phyloP scores from a whole-genome alignment of 257 asterid species.

The Jaltomata sinuosa region DNA sequence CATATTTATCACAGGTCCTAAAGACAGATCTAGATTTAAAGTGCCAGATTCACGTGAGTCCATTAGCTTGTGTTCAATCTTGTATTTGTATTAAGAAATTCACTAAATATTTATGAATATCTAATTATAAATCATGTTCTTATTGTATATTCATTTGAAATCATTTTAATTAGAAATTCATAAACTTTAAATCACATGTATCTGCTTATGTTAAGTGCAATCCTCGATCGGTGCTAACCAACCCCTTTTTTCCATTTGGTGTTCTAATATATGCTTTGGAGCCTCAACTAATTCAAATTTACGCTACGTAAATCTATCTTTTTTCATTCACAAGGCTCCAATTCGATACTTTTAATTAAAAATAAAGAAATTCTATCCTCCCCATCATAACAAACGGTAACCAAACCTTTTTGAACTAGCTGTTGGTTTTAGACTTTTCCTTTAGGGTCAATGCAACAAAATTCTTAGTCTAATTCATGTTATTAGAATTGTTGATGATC shows the following conservation, averaged over 20 bases:
- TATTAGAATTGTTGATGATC: neutral
- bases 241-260: neutral
- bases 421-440: neutral
- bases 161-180: no score
- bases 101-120: no score
- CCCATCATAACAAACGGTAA: no score
- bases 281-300: neutral
- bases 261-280: neutral
- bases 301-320: neutral
- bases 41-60: neutral
- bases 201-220: no score
- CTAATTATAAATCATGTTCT: neutral
- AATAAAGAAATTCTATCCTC: accelerated
- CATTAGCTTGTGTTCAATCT: neutral
- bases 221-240: no score
- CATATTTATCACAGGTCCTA: no score
- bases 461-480: neutral
- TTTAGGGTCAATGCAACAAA: neutral
- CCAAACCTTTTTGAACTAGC: neutral
- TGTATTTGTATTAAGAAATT: no score
- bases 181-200: no score
- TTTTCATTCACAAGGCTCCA: neutral
- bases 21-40: neutral
- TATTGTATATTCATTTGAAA: neutral
- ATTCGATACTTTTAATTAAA: no score